A percentile compares a stretch with the other conserved stretches of the same genome.
Evolutionary conservation across 805 yeast genomes (phyloP).

Genomic region (Barnettozyma salicaria): DNA sequence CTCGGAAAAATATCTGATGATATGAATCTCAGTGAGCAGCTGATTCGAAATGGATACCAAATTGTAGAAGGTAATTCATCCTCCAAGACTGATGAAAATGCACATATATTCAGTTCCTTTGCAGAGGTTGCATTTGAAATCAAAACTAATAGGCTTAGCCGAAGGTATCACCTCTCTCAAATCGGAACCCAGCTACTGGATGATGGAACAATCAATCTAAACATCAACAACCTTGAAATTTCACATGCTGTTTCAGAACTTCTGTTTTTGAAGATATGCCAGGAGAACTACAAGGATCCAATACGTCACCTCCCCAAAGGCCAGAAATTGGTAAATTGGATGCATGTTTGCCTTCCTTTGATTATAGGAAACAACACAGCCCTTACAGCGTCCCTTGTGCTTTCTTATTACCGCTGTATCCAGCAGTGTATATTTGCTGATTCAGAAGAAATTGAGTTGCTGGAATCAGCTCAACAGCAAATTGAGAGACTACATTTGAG

Average conservation of each 20-base stretch:
- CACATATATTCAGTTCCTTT: neutral
- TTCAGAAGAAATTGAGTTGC: neutral
- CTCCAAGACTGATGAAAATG: neutral
- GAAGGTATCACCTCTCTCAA: neutral
- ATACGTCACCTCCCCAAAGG: neutral
- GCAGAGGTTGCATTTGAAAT: neutral
- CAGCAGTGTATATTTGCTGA: neutral
- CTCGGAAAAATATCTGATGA: constrained; percentile 1
- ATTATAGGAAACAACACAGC: constrained; percentile 1
- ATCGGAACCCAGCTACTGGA: neutral
- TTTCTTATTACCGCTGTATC: neutral
- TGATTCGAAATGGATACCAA: neutral
- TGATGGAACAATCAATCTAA: neutral
- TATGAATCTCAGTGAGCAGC: neutral
- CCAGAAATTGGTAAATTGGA: constrained; percentile 1
- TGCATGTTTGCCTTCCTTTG: constrained; percentile 3
- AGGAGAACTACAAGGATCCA: neutral
- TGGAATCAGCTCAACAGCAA: neutral
- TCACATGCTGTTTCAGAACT: neutral
- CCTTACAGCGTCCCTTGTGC: neutral
- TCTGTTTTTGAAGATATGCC: constrained; percentile 1
- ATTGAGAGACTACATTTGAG: constrained; percentile 1
- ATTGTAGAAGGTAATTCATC: neutral
- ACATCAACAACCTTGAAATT: neutral
- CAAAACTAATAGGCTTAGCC: neutral